Evolutionary conservation across 352 stramenopile genomes (phyloP), one percentile per base, ranked within the genome.

Genomic region (Globisporangium yorkense): DNA sequence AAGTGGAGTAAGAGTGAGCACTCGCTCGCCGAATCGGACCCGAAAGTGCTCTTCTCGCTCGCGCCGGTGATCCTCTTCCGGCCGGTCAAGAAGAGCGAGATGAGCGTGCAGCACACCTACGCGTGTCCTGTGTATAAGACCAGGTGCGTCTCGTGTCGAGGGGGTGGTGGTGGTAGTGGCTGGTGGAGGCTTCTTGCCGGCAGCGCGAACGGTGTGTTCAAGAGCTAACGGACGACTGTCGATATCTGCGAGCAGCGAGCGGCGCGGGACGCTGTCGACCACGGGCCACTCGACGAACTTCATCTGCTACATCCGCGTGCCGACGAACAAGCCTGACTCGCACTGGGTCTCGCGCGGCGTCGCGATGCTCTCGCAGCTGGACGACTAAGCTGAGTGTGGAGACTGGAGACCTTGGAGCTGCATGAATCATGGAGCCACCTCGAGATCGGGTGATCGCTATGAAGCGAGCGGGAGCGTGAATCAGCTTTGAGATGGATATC

Each of bases 241-340:
- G 20, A 35, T 55, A 27, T n/a, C 6, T 18, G 18, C 18, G 9
- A 51, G n/a, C 61, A 93, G 84, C 47, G 92, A 97, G 57, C 71
- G 92, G 4, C 77, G 90, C 44, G 93, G 93, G 4, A 89, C 93
- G 37, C 70, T 98, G 24, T 92, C 88, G 15, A 98, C 93, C 12
- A 98, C 89, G 2, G 92, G 92, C n/a, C 90, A 98, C 67, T 97
- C 87, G 54, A 97, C 89, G 29, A 98, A 98, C 72, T 98, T 97
- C 62, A 95, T 98, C 54, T 97, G 89, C 71, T 96, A 93, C 60
- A 96, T 98, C 54, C 72, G 79, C 5, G 56, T 98, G 47, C 88
- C 89, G 15, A 94, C 82, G 3, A 79, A 80, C 59, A 77, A 88
- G 47, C 67, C 68, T 0, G 75, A 96, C 54, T 61, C 72, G n/a